Evolutionary conservation across 2,329 filamentous ascomycete genomes (phyloP).

Genomic region (Claviceps maximensis): DNA sequence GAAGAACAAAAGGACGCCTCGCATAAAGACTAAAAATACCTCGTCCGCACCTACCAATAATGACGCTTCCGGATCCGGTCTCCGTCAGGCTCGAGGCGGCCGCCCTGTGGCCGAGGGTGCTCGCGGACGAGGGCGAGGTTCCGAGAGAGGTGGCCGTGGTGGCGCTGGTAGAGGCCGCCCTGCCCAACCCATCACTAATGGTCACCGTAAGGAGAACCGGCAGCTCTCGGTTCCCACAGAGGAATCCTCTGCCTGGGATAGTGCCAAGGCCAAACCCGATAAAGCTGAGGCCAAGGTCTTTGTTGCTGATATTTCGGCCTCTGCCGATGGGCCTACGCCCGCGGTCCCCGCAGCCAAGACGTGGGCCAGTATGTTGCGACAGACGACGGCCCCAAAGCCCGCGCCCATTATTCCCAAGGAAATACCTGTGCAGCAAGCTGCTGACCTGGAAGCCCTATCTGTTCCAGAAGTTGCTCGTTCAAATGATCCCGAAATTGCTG

Average conservation of each 20-base stretch:
- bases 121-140: slow-evolving; percentile 48
- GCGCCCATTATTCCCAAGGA: slow-evolving; percentile 11
- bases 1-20: slow-evolving; percentile 64
- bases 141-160: slow-evolving; percentile 48
- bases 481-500: slow-evolving; percentile 21
- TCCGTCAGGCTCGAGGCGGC: slow-evolving; percentile 44
- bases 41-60: slow-evolving; percentile 35
- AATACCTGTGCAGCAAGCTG: slow-evolving; percentile 24
- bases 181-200: slow-evolving; percentile 44
- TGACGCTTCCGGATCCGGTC: slow-evolving; percentile 30
- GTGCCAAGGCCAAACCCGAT: slow-evolving; percentile 23
- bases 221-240: slow-evolving; percentile 54
- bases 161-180: slow-evolving; percentile 46
- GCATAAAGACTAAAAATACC: slow-evolving; percentile 58
- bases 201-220: slow-evolving; percentile 41
- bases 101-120: slow-evolving; percentile 48
- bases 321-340: slow-evolving; percentile 25
- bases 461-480: slow-evolving; percentile 18
- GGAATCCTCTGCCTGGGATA: slow-evolving; percentile 45
- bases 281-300: slow-evolving; percentile 21
- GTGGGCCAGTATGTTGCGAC: slow-evolving; percentile 65
- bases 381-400: slow-evolving; percentile 44
- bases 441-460: slow-evolving; percentile 24
- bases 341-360: slow-evolving; percentile 38
- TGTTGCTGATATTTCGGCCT: slow-evolving; percentile 19